phyloP scores from a whole-genome alignment of 208 protist genomes.

The Trypanosoma boissoni region DNA sequence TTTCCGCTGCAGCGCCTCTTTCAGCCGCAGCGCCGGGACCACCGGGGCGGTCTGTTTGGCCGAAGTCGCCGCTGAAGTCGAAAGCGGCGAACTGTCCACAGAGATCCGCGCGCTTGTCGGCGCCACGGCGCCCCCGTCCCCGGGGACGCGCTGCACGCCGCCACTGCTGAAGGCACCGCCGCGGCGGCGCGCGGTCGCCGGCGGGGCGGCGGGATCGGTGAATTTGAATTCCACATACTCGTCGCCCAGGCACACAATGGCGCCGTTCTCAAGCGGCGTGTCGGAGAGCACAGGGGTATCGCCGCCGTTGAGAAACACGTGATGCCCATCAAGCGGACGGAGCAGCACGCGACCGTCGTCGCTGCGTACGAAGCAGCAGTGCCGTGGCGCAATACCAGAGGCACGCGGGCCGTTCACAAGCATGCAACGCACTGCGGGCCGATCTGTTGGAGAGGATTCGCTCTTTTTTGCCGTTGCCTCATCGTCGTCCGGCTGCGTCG shows the following conservation, averaged over 20 bases:
- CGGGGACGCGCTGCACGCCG: not conserved
- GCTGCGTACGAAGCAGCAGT: conserved; percentile 25
- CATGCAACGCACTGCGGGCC: conserved; percentile 14
- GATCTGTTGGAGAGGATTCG: no score
- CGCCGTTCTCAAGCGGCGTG: conserved; percentile 44
- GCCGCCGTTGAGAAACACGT: conserved; percentile 42
- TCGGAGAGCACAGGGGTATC: conserved; percentile 14
- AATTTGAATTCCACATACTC: conserved; percentile 61
- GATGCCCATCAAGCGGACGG: conserved; percentile 17
- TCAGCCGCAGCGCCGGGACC: conserved; percentile 19
- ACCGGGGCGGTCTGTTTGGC: not conserved
- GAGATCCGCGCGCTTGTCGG: not conserved
- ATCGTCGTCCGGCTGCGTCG: no score
- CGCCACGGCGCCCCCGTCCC: not conserved
- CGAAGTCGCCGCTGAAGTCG: no score
- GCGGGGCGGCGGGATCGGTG: conserved; percentile 45
- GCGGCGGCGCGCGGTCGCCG: conserved; percentile 10
- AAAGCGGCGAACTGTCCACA: not conserved
- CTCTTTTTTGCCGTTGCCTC: no score
- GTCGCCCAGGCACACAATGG: conserved; percentile 52
- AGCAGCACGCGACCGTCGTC: conserved; percentile 22
- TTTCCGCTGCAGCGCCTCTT: conserved; percentile 14
- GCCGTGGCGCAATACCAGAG: conserved; percentile 17
- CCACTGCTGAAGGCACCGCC: not conserved
- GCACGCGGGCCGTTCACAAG: conserved; percentile 13